Percentiles rank a stretch among this genome's conserved stretches.
phyloP scores from a whole-genome alignment of 345 rosid species.

The Eutrema heterophyllum region DNA sequence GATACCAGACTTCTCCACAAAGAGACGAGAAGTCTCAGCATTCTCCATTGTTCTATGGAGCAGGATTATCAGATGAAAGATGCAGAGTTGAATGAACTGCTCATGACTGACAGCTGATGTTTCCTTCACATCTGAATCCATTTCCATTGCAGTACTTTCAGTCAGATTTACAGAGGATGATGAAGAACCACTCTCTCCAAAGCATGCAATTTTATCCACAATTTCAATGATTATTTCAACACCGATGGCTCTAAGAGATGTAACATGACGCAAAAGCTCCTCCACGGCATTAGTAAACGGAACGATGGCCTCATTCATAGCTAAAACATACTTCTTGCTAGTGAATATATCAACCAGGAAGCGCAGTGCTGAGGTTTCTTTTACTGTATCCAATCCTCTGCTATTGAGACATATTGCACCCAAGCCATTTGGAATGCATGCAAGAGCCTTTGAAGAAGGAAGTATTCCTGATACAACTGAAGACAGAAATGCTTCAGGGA shows the following conservation, averaged over 20 bases:
- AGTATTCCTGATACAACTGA: slow-evolving; percentile 77
- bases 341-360: slow-evolving; percentile 85
- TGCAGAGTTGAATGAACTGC: slow-evolving; percentile 78
- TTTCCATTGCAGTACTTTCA: slow-evolving; percentile 76
- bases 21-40: slow-evolving; percentile 82
- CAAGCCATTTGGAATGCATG: slow-evolving; percentile 90
- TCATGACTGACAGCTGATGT: slow-evolving; percentile 62
- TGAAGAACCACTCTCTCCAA: slow-evolving; percentile 43
- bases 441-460: slow-evolving; percentile 93
- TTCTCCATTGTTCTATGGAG: slow-evolving; percentile 95
- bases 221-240: slow-evolving; percentile 90
- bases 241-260: slow-evolving; percentile 76
- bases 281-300: slow-evolving; percentile 94
- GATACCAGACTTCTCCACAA: slow-evolving; percentile 95
- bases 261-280: slow-evolving; percentile 92
- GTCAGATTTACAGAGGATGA: slow-evolving; percentile 49
- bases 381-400: slow-evolving; percentile 89
- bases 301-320: slow-evolving; percentile 92
- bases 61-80: slow-evolving; percentile 89
- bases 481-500: slow-evolving; percentile 86
- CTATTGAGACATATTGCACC: slow-evolving; percentile 93
- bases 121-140: slow-evolving; percentile 72
- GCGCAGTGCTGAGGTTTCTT: slow-evolving; percentile 69
- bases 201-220: slow-evolving; percentile 66
- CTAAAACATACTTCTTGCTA: slow-evolving; percentile 76